Conservation (phyloP, 441 rosid species). For the Arabidopsis lyrata region DNA sequence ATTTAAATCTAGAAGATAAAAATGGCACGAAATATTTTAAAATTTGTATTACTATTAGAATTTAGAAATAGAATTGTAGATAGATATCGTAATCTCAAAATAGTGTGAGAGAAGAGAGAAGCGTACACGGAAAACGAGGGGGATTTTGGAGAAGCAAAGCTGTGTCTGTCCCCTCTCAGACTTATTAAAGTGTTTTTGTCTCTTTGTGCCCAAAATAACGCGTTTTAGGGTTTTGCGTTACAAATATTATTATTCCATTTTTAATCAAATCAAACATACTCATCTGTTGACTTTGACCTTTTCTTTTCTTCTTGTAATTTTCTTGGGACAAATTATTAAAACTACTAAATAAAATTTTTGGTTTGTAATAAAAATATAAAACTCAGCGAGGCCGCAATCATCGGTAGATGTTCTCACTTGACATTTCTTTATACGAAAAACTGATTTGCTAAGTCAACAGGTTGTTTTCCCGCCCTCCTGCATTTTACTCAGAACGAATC, state of each 20-base stretch:
- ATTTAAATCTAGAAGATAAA: too few species aligned
- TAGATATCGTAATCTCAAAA: constrained; percentile 27
- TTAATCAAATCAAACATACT: constrained; percentile 16
- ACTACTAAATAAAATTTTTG: too few species aligned
- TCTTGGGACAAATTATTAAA: not conserved
- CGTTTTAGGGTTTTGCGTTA: constrained; percentile 60
- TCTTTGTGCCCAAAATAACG: constrained; percentile 49
- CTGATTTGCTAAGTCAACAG: constrained; percentile 31
- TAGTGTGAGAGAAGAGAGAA: constrained; percentile 41
- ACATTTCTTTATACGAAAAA: not conserved
- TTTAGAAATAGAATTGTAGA: constrained; percentile 1
- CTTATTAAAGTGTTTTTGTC: constrained; percentile 58
- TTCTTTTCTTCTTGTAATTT: constrained; percentile 35
- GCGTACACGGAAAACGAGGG: constrained; percentile 78
- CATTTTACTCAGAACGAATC: constrained; percentile 22
- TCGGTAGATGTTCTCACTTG: constrained; percentile 52
- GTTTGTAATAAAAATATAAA: not conserved
- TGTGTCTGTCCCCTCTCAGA: constrained; percentile 47
- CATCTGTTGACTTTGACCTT: constrained; percentile 63
- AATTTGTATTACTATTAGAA: too few species aligned
- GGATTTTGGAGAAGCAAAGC: constrained; percentile 45
- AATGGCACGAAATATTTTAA: too few species aligned
- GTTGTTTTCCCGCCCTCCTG: constrained; percentile 33
- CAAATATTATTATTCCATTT: constrained; percentile 29
- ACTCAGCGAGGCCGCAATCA: constrained; percentile 66